Conservation (phyloP, 371 early-diverging fungal genomes). For the Mortierella sp. region DNA sequence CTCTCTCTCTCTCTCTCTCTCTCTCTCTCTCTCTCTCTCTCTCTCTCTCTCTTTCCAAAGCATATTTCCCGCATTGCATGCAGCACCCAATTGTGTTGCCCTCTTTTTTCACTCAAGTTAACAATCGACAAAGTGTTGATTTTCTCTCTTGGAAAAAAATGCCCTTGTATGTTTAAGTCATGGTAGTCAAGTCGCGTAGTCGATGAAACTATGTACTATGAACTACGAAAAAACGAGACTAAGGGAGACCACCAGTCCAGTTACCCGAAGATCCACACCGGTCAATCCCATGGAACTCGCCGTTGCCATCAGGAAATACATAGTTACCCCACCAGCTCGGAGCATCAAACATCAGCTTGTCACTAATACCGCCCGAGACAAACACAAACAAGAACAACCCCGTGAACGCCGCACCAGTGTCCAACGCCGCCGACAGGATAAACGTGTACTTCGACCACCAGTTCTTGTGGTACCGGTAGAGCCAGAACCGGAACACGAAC, state of each 20-base stretch:
- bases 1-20: too few species aligned
- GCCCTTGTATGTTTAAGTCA: too few species aligned
- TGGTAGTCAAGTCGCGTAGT: too few species aligned
- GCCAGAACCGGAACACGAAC: conserved; percentile 61
- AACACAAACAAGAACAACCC: conserved; percentile 64
- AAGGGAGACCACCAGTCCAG: background rate
- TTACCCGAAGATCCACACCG: conserved; percentile 11
- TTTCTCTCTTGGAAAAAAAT: too few species aligned
- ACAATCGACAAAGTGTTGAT: too few species aligned
- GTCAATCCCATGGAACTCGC: conserved; percentile 2
- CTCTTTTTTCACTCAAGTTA: too few species aligned
- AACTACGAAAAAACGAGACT: too few species aligned
- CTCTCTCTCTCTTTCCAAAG: too few species aligned
- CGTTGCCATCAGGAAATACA: background rate
- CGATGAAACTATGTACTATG: too few species aligned
- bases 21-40: too few species aligned
- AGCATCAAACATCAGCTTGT: conserved; percentile 37
- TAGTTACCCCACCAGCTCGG: conserved; percentile 66
- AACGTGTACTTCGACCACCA: conserved; percentile 77
- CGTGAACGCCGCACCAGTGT: conserved; percentile 71
- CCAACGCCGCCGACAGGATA: conserved; percentile 54
- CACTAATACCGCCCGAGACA: conserved; percentile 58
- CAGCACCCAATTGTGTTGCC: too few species aligned
- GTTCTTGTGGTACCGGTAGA: conserved; percentile 60
- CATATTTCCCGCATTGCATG: too few species aligned